Evolutionary conservation across 371 early-diverging fungal genomes (phyloP).

Genomic region (Chytridiales sp.): DNA sequence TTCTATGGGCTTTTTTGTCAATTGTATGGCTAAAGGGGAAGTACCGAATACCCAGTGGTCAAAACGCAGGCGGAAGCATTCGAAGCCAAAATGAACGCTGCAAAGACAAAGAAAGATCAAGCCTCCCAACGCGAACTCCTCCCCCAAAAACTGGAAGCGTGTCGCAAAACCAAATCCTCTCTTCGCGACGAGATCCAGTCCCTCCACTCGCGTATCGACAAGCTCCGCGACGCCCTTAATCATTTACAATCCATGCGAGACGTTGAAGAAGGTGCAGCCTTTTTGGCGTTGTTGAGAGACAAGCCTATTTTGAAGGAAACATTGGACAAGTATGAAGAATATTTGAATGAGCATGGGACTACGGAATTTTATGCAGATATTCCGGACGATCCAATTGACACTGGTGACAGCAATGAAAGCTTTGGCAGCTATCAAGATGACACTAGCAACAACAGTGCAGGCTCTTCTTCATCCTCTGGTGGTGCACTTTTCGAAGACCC

Average conservation of each 20-base stretch:
- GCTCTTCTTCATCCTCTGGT: neutral
- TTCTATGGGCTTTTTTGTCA: neutral
- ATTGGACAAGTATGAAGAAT: conserved; percentile 22
- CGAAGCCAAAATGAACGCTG: conserved; percentile 19
- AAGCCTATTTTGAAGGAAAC: conserved; percentile 31
- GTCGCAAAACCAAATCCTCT: neutral
- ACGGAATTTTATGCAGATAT: neutral
- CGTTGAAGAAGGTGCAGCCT: conserved; percentile 34
- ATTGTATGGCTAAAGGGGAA: too few species aligned
- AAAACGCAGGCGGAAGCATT: conserved; percentile 31
- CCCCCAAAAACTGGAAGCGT: conserved; percentile 7
- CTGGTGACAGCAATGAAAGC: neutral
- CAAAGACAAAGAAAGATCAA: conserved; percentile 9
- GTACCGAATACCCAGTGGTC: too few species aligned
- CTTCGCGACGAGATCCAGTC: neutral
- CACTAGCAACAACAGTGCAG: neutral
- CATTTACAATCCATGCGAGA: conserved; percentile 21
- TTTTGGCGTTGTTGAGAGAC: conserved; percentile 25
- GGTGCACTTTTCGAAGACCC: neutral
- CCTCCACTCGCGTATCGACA: conserved; percentile 8
- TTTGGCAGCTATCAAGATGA: neutral
- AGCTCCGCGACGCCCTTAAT: conserved; percentile 20
- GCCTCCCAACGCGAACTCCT: neutral
- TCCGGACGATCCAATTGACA: neutral
- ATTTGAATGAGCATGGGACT: conserved; percentile 4